These are phyloP conservation scores for Coccinonectria pachysandricola DNA, from an alignment of 2,329 filamentous ascomycete genomes.

Conservation along the genomic window DNA sequence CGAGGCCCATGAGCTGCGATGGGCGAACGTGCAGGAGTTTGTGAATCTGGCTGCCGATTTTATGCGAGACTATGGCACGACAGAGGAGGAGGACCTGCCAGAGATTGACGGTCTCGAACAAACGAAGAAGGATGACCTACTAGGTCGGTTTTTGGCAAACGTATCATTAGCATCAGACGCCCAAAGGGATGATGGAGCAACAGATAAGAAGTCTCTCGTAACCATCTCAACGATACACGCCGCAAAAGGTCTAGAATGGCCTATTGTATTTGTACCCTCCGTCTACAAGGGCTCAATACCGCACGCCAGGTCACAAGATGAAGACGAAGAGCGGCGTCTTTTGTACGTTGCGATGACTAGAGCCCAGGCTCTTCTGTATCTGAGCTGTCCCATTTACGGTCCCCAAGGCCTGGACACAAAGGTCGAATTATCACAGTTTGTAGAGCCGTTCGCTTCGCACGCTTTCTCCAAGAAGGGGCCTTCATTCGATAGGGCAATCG, in stretches of 20 bases:
- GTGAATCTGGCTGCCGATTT: slow-evolving; percentile 69
- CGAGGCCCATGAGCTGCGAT: slow-evolving; percentile 67
- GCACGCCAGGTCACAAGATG: slow-evolving; percentile 75
- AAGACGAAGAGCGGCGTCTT: slow-evolving; percentile 76
- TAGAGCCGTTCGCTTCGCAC: slow-evolving; percentile 37
- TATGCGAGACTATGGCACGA: slow-evolving; percentile 30
- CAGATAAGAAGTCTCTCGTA: slow-evolving; percentile 51
- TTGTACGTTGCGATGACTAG: slow-evolving; percentile 96
- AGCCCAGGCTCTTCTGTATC: slow-evolving; percentile 74
- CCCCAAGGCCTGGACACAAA: slow-evolving; percentile 47
- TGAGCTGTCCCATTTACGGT: slow-evolving; percentile 67
- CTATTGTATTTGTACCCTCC: slow-evolving; percentile 83
- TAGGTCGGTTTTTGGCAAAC: slow-evolving; percentile 80
- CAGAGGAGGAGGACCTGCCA: slow-evolving; percentile 48
- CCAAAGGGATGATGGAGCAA: slow-evolving; percentile 50
- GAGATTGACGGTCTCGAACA: slow-evolving; percentile 64
- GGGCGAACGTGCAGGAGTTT: slow-evolving; percentile 88
- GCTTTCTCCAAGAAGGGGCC: slow-evolving; percentile 54
- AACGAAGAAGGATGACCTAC: slow-evolving; percentile 47
- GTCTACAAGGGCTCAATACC: slow-evolving; percentile 87
- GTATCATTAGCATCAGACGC: slow-evolving; percentile 76
- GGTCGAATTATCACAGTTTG: slow-evolving; percentile 61
- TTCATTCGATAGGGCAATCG: slow-evolving; percentile 49
- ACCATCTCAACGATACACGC: slow-evolving; percentile 96
- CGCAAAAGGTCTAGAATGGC: slow-evolving; percentile 94